Percentiles rank a stretch among this genome's conserved stretches.
phyloP scores from a whole-genome alignment of 2,329 filamentous ascomycete species.

The Escovopsis sp. region DNA sequence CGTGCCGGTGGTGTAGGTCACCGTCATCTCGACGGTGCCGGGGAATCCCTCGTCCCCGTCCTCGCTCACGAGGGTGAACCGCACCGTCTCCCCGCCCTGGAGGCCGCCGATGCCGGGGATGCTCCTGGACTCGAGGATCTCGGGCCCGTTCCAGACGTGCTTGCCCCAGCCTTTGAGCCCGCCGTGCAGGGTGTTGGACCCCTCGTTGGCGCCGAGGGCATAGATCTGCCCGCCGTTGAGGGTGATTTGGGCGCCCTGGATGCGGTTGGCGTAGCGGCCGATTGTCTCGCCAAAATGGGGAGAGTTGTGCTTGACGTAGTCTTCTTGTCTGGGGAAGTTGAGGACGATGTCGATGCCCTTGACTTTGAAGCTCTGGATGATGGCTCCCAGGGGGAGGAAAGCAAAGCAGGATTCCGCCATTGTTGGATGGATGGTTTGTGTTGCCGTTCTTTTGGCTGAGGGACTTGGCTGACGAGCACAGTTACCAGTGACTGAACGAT shows the following conservation, averaged over 20 bases:
- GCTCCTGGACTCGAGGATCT: conserved; percentile 34
- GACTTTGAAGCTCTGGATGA: conserved; percentile 68
- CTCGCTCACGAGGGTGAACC: conserved; percentile 51
- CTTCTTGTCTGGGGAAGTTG: conserved; percentile 60
- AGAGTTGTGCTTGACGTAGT: conserved; percentile 60
- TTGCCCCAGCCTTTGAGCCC: conserved; percentile 69
- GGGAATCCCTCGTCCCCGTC: conserved; percentile 87
- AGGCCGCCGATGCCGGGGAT: conserved; percentile 36
- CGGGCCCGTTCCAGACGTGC: conserved; percentile 60
- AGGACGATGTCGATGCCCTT: conserved; percentile 77
- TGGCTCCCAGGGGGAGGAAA: conserved; percentile 63
- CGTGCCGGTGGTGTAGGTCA: conserved; percentile 65
- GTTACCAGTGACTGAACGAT: neutral
- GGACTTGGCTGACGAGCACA: neutral
- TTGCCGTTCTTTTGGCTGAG: neutral
- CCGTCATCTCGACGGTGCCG: conserved; percentile 62
- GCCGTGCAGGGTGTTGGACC: conserved; percentile 61
- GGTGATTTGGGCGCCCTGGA: conserved; percentile 55
- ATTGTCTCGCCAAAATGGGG: conserved; percentile 90
- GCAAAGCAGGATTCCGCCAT: conserved; percentile 39
- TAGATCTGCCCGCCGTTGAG: conserved; percentile 60
- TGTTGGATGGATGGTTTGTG: conserved; percentile 1
- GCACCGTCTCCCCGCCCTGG: conserved; percentile 49
- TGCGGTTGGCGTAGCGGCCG: conserved; percentile 70
- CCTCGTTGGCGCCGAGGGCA: conserved; percentile 60